Evolutionary conservation across 2,329 filamentous ascomycete genomes (phyloP).

Genomic region (Aspergillus arachidicola): DNA sequence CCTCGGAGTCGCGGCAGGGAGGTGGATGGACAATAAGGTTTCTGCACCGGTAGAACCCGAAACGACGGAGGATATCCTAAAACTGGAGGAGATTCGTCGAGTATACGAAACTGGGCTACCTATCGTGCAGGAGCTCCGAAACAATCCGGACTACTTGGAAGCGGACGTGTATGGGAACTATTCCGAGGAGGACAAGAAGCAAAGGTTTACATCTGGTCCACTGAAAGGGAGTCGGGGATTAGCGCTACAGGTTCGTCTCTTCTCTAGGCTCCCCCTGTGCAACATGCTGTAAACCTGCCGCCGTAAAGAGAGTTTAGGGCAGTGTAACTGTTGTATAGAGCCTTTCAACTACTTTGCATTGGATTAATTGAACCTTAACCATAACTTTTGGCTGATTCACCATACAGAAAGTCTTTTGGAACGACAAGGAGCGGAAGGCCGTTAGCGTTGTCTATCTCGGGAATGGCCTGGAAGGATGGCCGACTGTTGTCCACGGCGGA

Average conservation of each 20-base stretch:
- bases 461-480: conserved; percentile 67
- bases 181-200: conserved; percentile 36
- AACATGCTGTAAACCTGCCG: neutral
- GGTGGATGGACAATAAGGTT: conserved; percentile 26
- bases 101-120: conserved; percentile 37
- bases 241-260: conserved; percentile 41
- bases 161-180: conserved; percentile 41
- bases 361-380: neutral
- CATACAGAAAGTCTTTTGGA: conserved; percentile 66
- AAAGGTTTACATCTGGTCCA: conserved; percentile 42
- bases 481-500: conserved; percentile 71
- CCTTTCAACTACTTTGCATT: neutral
- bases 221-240: conserved; percentile 44
- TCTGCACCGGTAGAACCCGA: conserved; percentile 35
- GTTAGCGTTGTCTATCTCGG: conserved; percentile 71
- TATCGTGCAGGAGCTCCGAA: conserved; percentile 41
- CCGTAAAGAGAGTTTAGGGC: neutral
- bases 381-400: conserved; percentile 20
- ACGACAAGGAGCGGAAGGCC: conserved; percentile 59
- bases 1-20: conserved; percentile 32
- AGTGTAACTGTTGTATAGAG: neutral
- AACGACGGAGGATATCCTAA: conserved; percentile 34
- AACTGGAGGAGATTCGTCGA: conserved; percentile 32
- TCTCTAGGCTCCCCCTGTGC: neutral
- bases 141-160: conserved; percentile 44